Base-by-base conservation (phyloP, 768 basidiomycete genomes). In the Lactarius quietus region DNA sequence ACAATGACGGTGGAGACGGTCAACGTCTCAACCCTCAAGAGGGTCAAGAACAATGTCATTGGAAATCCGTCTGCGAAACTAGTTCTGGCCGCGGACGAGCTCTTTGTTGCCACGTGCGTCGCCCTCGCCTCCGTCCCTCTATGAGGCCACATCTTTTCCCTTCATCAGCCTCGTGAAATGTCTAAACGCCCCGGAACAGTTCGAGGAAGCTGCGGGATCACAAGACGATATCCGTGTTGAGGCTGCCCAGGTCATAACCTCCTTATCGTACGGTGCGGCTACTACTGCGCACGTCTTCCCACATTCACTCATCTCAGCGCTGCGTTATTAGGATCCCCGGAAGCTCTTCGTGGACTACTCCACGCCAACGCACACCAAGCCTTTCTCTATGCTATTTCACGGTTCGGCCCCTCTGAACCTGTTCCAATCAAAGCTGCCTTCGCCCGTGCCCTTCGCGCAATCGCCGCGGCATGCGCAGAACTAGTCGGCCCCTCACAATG, bases 21-120 rank as follows among this genome's bases (percentile, higher is more conserved):
- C 48, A 71, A 72, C 61, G 55, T 80, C 41, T 67, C 78, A 20
- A 75, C 74, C 58, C 83, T 91, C 68, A 92, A 90, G 76, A 78
- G 80, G 65, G 81, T 85, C 65, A 92, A 92, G 76, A 92, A 92
- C 74, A 73, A 80, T 1, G 87, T 92, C 57, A 92, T 92, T 43
- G 91, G 91, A 1, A 93, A 92, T 67, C 90, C 89, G 0, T 82
- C 84, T 0, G 88, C 88, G 1, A 93, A 93, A 73, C 72, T 79
- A 2, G 73, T 80, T 17, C 75, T 90, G 1, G 84, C 86, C 1
- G 75, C 79, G 51, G 87, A 92, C 68, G 76, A 80, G 15, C 73
- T 71, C 3, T 85, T 87, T 71, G 76, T 92, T 20, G 77, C 79
- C 68, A 79, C 76, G 86, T 89, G 69, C 71, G 82, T 78, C 35